Base-by-base conservation (phyloP, 2,329 filamentous ascomycete species). In the Malbranchea cinnamomea region DNA sequence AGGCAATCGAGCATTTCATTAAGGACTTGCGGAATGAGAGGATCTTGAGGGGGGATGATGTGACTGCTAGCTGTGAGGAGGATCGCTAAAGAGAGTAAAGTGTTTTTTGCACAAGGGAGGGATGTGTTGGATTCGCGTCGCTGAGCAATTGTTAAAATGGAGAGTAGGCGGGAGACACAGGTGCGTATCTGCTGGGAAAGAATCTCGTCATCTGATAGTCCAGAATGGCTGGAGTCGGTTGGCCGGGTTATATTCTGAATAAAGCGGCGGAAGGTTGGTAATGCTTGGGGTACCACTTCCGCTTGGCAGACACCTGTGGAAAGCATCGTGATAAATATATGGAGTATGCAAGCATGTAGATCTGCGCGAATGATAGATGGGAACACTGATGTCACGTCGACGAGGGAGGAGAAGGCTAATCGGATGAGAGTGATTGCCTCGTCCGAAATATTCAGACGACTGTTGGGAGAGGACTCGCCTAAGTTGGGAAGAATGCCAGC, bases 341-440 rank as follows among this genome's bases (percentile, higher is more conserved):
- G 85, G 28, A 98, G 71, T 41, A 95, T 93, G 47, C 87, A 95
- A 22, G 89, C 87, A 48, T 95, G 84, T 5, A 98, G 67, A 51
- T 98, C 89, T 6, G 84, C 87, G 49, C 89, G 89, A 61, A 98
- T 98, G 44, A 98, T 85, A 2, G 81, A 74, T 0, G 91, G 91
- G 56, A 98, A 98, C 10, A 95, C 84, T 37, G 91, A 82, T 5
- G 89, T 85, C 1, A 89, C 85, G 47, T 95, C 83, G 3, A 95
- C 89, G 2, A 98, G 70, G 1, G 89, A 82, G 36, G 85, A 79
- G 2, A 98, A 65, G 1, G 83, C 77, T 2, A 79, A 74, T 14
- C 75, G 74, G 28, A 94, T 73, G 3, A 98, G 70, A 2, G 77
- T 63, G 11, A 91, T 69, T 2, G 83, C 80, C 52, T 95, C 87